phyloP scores from a whole-genome alignment of 1,284 basidiomycete species.

The Baeospora myosura region DNA sequence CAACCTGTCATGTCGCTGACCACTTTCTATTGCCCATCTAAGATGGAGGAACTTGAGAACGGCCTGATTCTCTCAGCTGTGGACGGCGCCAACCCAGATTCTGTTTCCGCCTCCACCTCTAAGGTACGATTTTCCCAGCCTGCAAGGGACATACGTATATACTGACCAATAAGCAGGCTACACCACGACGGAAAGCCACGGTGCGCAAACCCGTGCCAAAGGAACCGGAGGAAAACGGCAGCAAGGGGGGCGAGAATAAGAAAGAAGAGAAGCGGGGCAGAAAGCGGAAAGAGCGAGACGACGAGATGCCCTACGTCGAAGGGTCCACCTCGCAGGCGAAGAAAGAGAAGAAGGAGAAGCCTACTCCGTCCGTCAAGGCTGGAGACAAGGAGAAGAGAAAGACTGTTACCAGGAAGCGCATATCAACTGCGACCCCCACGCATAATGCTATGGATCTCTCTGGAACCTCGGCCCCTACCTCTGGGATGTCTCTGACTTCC shows the following conservation, averaged over 20 bases:
- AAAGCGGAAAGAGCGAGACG: conserved; percentile 41
- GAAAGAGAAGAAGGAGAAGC: conserved; percentile 18
- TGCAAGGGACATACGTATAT: neutral
- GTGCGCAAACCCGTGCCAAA: conserved; percentile 7
- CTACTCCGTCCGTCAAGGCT: neutral
- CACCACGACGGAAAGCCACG: conserved; percentile 16
- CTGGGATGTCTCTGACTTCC: conserved; percentile 15
- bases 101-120: neutral
- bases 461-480: conserved; percentile 20
- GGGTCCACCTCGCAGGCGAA: conserved; percentile 17
- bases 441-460: conserved; percentile 15
- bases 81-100: neutral
- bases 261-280: conserved; percentile 30
- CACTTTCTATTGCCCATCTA: too few relatives aligned
- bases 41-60: too few relatives aligned
- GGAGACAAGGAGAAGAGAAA: conserved; percentile 19
- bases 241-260: conserved; percentile 20
- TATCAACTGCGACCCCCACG: conserved; percentile 16
- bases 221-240: conserved; percentile 21
- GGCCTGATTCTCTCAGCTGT: too few relatives aligned
- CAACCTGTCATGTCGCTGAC: too few relatives aligned
- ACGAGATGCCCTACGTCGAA: conserved; percentile 20
- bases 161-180: conserved; percentile 12
- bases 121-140: neutral
- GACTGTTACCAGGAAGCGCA: conserved; percentile 20